Percentiles rank a stretch among this genome's conserved stretches.
These are phyloP conservation scores for Fusarium mundagurra DNA, from an alignment of 2,329 filamentous ascomycete genomes.

Conservation along the genomic window DNA sequence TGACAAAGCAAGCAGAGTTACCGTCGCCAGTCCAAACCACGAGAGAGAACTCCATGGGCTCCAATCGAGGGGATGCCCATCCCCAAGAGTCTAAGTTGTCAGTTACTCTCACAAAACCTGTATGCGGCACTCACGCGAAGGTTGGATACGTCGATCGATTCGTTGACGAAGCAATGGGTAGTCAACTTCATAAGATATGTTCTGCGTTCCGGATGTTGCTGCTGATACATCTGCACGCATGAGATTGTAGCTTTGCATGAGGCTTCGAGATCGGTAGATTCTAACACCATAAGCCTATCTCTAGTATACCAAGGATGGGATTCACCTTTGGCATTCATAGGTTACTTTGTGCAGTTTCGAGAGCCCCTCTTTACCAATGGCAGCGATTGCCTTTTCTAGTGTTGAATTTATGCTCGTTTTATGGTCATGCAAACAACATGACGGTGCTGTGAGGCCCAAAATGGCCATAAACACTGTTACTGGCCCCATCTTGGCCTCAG, in stretches of 20 bases:
- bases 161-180: not conserved
- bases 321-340: not conserved
- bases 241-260: constrained; percentile 30
- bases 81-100: constrained; percentile 2
- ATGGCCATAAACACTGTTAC: accelerated
- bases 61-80: constrained; percentile 15
- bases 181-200: constrained; percentile 7
- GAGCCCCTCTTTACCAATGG: not conserved
- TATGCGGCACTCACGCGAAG: not conserved
- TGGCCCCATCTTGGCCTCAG: not conserved
- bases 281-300: not conserved
- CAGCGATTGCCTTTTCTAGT: not conserved
- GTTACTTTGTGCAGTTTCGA: not conserved
- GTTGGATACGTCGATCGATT: not conserved
- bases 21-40: constrained; percentile 1
- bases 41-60: constrained; percentile 14
- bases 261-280: constrained; percentile 16
- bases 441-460: accelerated
- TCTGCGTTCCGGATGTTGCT: constrained; percentile 18
- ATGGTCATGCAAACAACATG: accelerated
- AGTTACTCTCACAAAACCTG: accelerated
- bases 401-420: accelerated
- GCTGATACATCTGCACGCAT: constrained; percentile 3
- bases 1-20: constrained; percentile 18
- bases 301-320: accelerated